These are phyloP conservation scores for Peniophora sp. DNA, from an alignment of 1,284 basidiomycete species.

Conservation along the genomic window DNA sequence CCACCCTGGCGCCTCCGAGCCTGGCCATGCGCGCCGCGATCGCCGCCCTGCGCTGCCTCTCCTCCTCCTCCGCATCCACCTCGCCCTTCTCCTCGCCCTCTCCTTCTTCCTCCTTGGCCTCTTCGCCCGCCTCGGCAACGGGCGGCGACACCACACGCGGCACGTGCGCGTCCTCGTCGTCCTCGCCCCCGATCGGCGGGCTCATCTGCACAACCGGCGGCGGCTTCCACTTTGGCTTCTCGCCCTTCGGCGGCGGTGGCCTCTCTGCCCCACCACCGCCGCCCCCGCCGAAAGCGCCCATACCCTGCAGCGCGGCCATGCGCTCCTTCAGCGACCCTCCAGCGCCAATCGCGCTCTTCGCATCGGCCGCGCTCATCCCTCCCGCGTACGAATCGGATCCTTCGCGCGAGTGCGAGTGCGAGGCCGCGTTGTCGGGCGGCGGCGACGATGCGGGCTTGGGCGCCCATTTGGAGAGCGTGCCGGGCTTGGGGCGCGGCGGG, in stretches of 20 bases:
- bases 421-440: conserved; percentile 8
- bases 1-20: conserved; percentile 78
- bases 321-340: conserved; percentile 80
- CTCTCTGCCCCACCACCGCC: conserved; percentile 16
- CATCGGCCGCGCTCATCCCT: conserved; percentile 78
- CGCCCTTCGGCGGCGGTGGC: conserved; percentile 48
- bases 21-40: conserved; percentile 88
- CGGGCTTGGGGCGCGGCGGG: conserved; percentile 64
- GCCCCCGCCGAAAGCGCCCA: conserved; percentile 60
- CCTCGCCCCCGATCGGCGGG: conserved; percentile 16
- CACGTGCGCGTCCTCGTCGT: conserved; percentile 15
- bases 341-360: conserved; percentile 68
- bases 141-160: conserved; percentile 5
- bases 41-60: conserved; percentile 68
- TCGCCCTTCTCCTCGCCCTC: conserved; percentile 32
- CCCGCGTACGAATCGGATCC: conserved; percentile 12
- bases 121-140: conserved; percentile 1
- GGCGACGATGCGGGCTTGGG: conserved; percentile 30
- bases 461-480: conserved; percentile 57
- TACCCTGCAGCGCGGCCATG: conserved; percentile 85
- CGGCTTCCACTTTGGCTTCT: conserved; percentile 80
- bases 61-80: conserved; percentile 66
- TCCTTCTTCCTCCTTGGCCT: conserved; percentile 17
- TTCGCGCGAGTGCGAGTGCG: conserved; percentile 10
- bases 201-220: conserved; percentile 31